phyloP scores from a whole-genome alignment of 805 yeast genomes.

The Yarrowia phangngaensis region DNA sequence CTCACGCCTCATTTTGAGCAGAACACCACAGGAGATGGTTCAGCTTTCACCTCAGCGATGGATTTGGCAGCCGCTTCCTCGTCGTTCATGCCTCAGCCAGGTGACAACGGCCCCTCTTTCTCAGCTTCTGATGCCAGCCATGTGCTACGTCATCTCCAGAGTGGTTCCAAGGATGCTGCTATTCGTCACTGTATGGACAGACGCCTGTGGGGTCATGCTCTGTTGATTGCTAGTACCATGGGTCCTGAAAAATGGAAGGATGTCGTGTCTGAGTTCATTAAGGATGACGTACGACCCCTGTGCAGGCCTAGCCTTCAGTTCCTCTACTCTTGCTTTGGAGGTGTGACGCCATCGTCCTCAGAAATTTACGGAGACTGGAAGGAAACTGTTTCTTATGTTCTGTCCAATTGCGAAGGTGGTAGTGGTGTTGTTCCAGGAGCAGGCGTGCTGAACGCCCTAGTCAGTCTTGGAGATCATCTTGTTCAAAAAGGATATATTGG shows the following conservation, averaged over 20 bases:
- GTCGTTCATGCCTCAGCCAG: conserved; percentile 28
- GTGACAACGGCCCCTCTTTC: conserved; percentile 25
- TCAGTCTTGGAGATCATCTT: conserved; percentile 41
- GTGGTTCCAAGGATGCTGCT: conserved; percentile 67
- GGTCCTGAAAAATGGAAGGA: conserved; percentile 59
- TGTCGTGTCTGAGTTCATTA: conserved; percentile 57
- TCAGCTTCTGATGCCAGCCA: background rate
- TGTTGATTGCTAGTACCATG: conserved; percentile 62
- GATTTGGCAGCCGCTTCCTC: conserved; percentile 29
- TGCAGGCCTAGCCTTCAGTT: conserved; percentile 48
- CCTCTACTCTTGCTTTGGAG: conserved; percentile 56
- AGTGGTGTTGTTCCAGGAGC: conserved; percentile 27
- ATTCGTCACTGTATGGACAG: conserved; percentile 56
- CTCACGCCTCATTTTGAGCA: conserved; percentile 32
- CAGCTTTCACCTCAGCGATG: conserved; percentile 27
- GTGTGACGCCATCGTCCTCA: conserved; percentile 43
- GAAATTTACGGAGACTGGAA: conserved; percentile 20
- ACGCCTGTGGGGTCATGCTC: conserved; percentile 73
- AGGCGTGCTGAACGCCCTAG: conserved; percentile 31
- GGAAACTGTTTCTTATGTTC: conserved; percentile 28
- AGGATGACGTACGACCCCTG: conserved; percentile 44
- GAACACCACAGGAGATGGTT: conserved; percentile 28
- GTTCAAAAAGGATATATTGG: conserved; percentile 40
- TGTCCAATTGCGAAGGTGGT: conserved; percentile 27
- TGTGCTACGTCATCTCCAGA: conserved; percentile 43